These are phyloP conservation scores for Aspergillus fumigatiaffinis DNA, from an alignment of 2,329 filamentous ascomycete species.

Conservation along the genomic window DNA sequence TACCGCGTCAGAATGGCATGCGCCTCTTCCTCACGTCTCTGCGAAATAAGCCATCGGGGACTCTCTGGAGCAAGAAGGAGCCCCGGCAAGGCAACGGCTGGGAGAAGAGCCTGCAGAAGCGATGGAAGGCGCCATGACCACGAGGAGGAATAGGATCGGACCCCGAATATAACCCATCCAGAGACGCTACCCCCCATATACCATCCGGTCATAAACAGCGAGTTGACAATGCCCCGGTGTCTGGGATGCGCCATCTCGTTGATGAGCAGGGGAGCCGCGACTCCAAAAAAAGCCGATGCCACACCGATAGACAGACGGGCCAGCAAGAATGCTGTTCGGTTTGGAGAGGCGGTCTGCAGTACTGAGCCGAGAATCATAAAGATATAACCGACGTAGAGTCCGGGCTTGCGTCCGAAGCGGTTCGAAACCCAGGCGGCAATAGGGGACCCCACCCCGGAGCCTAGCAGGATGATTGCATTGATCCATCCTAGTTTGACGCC, in stretches of 20 bases:
- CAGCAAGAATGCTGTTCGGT: conserved; percentile 29
- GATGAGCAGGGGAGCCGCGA: conserved; percentile 36
- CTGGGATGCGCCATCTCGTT: conserved; percentile 45
- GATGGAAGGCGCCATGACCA: conserved; percentile 24
- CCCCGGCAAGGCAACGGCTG: conserved; percentile 15
- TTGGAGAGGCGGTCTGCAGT: conserved; percentile 26
- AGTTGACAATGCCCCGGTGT: conserved; percentile 33
- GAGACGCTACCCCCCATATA: conserved; percentile 27
- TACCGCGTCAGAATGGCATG: conserved; percentile 11
- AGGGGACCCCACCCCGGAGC: conserved; percentile 25
- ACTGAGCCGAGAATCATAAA: conserved; percentile 28
- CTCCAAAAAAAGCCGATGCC: conserved; percentile 30
- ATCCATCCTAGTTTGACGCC: conserved; percentile 29
- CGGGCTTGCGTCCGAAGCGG: conserved; percentile 31
- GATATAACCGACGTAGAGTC: conserved; percentile 29
- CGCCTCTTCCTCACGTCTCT: conserved; percentile 15
- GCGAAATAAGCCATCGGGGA: conserved; percentile 19
- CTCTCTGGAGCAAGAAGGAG: conserved; percentile 17
- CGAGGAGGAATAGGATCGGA: conserved; percentile 13
- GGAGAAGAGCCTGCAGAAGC: conserved; percentile 15
- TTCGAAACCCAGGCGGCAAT: conserved; percentile 30
- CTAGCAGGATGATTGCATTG: conserved; percentile 28
- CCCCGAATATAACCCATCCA: conserved; percentile 26
- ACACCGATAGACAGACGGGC: conserved; percentile 37
- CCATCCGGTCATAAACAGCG: conserved; percentile 35